Base-by-base conservation (phyloP, 345 rosid genomes). In the Melastoma malabathricum region DNA sequence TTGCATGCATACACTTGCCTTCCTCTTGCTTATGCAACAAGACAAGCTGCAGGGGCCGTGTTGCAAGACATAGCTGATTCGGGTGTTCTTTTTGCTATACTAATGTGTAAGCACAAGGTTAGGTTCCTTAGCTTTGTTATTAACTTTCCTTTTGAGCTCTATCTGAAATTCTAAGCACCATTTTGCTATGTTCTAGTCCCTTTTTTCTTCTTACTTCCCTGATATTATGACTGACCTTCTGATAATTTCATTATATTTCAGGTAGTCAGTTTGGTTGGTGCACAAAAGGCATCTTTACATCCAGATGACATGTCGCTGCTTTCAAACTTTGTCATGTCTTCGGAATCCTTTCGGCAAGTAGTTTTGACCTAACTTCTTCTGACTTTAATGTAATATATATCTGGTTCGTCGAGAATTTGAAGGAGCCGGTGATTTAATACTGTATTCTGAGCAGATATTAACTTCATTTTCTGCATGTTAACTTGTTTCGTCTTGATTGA, bases 231-330 rank as follows among this genome's bases (percentile, higher is more conserved):
- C 41, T 8, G 41, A 34, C 41, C 41, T 9, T 63, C 52, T 18
- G 39, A 56, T 17, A 65, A 50, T 16, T 46, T 46, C 29, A 68
- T 55, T 54, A 50, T 64, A 54, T 52, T 71, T 54, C 74, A 93
- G 99, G 97, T 93, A 61, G 63, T 93, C 62, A 85, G 92, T 74
- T 82, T 93, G 58, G 87, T 87, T 51, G 94, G 99, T 65, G 99
- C 96, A 18, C 97, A 93, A 67, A 93, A 88, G 59, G 89, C 99
- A 15, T 93, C 97, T 52, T 89, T 93, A 58, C 99, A 81, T 76
- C 97, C 99, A 4, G 92, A 93, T 69, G 99, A 93, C 61, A 72
- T 88, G 80, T 69, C 88, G 68, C 76, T 93, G 48, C 94, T 93
- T 72, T 73, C 97, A 20, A 93, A 93, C 72, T 88, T 85, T 54